Base-by-base conservation (phyloP, 768 basidiomycete species). In the Hericium erinaceus region DNA sequence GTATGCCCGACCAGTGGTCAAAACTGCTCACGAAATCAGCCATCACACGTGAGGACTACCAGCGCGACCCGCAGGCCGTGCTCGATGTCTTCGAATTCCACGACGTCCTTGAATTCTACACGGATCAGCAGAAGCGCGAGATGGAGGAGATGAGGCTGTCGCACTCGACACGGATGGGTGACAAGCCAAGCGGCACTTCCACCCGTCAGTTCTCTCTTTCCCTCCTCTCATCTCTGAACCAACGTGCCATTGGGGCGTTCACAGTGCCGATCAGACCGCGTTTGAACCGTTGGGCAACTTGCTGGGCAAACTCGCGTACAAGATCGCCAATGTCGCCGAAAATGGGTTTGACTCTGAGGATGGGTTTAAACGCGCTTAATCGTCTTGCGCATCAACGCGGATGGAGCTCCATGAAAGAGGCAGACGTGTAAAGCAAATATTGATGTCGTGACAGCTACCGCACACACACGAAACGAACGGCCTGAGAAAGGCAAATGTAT, bases 41-140 rank as follows among this genome's bases (percentile, higher is more conserved):
- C 38, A 97, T 99, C 71, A 99, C n/a, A n/a, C n/a, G n/a, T n/a
- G n/a, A 99, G 73, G 95, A 99, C 71, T 97, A 98, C 58, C 93
- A 91, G 4, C 90, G 89, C 68, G 89, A 99, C 66, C 95, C 95
- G 0, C 95, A 98, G 66, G 95, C 95, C 1, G 95, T 99, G 13
- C 80, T 98, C 16, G 95, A 98, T 60, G 95, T 97, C 1, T 84
- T 99, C 60, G 95, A 98, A 68, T 26, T 26, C 26, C 26, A 26
- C 26, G 26, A 26, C 26, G 26, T 26, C 26, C 26, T 26, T 26
- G 26, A 26, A 26, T 99, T 98, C 74, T 99, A 98, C 71, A 98
- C 95, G 12, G 93, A 95, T 70, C 91, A 92, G 64, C 92, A 95
- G 75, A 95, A 94, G 69, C 89, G 92, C n/a, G 92, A 95, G 69